Evolutionary conservation across 352 stramenopile species (phyloP), one percentile per base, ranked within the genome.

Genomic region (Globisporangium nodosum): DNA sequence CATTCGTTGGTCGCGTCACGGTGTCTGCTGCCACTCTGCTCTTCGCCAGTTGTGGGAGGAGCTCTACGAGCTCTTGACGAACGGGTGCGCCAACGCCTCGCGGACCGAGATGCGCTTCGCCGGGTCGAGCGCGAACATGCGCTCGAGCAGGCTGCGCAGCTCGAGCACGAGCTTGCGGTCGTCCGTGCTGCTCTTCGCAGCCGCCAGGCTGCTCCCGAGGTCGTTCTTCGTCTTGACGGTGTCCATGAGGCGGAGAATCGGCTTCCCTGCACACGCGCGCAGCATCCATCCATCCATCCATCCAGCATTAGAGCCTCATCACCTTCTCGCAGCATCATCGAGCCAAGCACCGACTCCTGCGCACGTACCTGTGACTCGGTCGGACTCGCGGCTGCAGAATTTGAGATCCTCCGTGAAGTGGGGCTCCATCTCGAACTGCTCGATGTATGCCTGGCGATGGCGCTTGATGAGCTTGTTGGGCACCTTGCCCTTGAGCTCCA

Each of bases 401-500:
- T 90, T 91, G 49, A 89, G 70, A 48, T 92, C 83, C 71, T 92
- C 85, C 0, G 83, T 90, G 66, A 95, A 95, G 47, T 95, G 85
- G 18, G 85, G 85, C 56, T 95, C 85, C 76, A 88, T 92, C 56
- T 84, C 67, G 48, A 95, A 85, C 58, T 89, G 81, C 16, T 93
- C 85, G 11, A 92, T 70, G 54, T 91, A 93, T 13, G 75, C 71
- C 60, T 75, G 64, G 12, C 85, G 83, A 49, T 95, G 85, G 33
- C 82, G 88, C 66, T 89, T 88, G 58, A 95, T 87, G 47, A 93
- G 64, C 64, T 95, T 95, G 60, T 88, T 88, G 8, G 85, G 82
- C 24, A 92, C 72, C 56, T 92, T 92, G 21, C 85, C 83, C 76
- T 99, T 97, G 33, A 97, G 57, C 66, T 98, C 87, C 96, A 99